A percentile compares a stretch with the other conserved stretches of the same genome.
phyloP scores from a whole-genome alignment of 208 protist species.

The Leishmania braziliensis region DNA sequence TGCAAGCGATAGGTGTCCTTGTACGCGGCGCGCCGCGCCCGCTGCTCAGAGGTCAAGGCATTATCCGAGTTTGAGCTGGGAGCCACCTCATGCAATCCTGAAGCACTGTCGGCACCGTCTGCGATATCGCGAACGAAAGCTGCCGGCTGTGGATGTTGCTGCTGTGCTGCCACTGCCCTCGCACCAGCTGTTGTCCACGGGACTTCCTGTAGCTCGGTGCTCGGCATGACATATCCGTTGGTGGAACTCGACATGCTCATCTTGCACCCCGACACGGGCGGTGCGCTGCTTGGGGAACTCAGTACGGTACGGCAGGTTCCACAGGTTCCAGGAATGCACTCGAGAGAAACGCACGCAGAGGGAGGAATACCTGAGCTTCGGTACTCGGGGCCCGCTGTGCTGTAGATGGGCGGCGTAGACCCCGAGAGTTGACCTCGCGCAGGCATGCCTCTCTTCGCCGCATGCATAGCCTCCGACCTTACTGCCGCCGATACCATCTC shows the following conservation, averaged over 20 bases:
- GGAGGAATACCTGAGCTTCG: not conserved
- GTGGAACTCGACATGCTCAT: not conserved
- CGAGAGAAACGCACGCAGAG: not conserved
- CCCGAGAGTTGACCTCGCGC: not conserved
- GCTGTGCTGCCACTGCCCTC: not conserved
- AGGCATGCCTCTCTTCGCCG: not conserved
- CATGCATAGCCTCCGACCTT: not conserved
- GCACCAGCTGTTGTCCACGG: not conserved
- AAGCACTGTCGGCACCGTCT: not conserved
- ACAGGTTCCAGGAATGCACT: not conserved
- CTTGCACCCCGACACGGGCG: not conserved
- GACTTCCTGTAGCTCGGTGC: not conserved
- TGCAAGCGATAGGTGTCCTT: constrained; percentile 19
- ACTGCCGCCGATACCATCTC: constrained; percentile 7
- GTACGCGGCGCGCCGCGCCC: constrained; percentile 13
- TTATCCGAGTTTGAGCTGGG: not conserved
- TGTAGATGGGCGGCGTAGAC: not conserved
- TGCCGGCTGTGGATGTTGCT: not conserved
- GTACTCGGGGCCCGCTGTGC: not conserved
- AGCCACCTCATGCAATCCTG: not conserved
- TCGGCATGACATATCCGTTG: not conserved
- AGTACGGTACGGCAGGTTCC: not conserved
- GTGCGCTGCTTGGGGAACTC: not conserved
- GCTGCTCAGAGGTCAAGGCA: constrained; percentile 8
- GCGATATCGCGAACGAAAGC: not conserved